These are phyloP conservation scores for Thraustochytrium striatum DNA, from an alignment of 352 stramenopile genomes.

Conservation along the genomic window DNA sequence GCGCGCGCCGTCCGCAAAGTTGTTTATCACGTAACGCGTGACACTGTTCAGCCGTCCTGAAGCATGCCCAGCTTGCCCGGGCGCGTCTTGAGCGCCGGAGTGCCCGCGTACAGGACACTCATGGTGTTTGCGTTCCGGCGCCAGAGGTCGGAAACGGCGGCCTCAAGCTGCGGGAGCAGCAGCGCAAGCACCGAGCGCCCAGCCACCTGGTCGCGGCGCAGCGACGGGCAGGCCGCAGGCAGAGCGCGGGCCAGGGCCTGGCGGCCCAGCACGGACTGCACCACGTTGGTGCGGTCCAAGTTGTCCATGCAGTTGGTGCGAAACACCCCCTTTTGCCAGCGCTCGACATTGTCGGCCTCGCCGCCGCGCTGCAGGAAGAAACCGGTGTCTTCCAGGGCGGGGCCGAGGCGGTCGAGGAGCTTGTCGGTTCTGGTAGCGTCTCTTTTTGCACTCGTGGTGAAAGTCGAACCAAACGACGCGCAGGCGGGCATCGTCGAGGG, in stretches of 20 bases:
- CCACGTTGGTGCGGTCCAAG: conserved; percentile 93
- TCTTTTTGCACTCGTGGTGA: conserved; percentile 83
- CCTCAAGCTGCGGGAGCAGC: conserved; percentile 66
- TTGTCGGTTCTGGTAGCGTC: conserved; percentile 38
- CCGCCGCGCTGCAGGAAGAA: conserved; percentile 14
- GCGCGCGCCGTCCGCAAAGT: conserved; percentile 86
- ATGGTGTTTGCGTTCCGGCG: conserved; percentile 93
- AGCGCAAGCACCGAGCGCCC: conserved; percentile 61
- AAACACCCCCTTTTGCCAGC: conserved; percentile 79
- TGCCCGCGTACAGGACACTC: conserved; percentile 85
- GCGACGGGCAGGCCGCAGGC: neutral
- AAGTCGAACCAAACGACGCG: conserved; percentile 96
- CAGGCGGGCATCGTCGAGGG: conserved; percentile 44
- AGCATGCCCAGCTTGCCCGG: conserved; percentile 85
- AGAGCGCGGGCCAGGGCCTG: conserved; percentile 49
- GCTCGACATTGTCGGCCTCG: conserved; percentile 54
- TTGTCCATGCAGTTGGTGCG: conserved; percentile 98
- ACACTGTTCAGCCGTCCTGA: conserved; percentile 90
- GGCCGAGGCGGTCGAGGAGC: neutral
- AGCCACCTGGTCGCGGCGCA: neutral
- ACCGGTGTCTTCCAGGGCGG: conserved; percentile 28
- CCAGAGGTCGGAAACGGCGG: conserved; percentile 81
- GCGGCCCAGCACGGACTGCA: conserved; percentile 86
- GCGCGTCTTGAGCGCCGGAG: conserved; percentile 87
- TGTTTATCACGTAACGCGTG: conserved; percentile 90